These are phyloP conservation scores for Zoysia matrella DNA, from an alignment of 202 grass and related monocot species.

Conservation along the genomic window DNA sequence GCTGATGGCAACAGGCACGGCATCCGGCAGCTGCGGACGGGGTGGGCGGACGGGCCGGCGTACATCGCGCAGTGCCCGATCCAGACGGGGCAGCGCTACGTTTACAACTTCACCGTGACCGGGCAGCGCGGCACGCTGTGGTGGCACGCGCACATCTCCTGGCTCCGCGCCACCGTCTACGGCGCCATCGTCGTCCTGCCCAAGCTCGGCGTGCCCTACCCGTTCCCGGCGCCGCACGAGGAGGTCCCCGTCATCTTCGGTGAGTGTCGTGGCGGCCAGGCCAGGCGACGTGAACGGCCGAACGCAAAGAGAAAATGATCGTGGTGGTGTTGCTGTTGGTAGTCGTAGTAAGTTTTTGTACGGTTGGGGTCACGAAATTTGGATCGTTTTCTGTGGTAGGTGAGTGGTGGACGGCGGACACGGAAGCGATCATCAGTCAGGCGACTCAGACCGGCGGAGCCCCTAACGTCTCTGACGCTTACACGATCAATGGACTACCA, in stretches of 20 bases:
- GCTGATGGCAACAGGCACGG: no score
- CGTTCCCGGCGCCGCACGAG: slow-evolving; percentile 35
- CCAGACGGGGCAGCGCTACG: no score
- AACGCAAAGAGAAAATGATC: slow-evolving; percentile 8
- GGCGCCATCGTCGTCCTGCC: slow-evolving; percentile 84
- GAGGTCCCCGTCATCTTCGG: slow-evolving; percentile 72
- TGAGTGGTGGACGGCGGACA: slow-evolving; percentile 76
- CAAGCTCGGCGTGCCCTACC: slow-evolving; percentile 72
- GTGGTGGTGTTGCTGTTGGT: neutral
- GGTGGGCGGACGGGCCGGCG: no score
- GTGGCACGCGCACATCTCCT: slow-evolving; percentile 86
- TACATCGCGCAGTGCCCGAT: neutral
- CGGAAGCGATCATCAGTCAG: slow-evolving; percentile 59
- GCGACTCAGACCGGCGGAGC: slow-evolving; percentile 53
- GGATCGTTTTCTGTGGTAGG: slow-evolving; percentile 38
- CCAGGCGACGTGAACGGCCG: slow-evolving; percentile 8
- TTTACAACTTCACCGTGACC: no score
- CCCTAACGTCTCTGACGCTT: slow-evolving; percentile 36
- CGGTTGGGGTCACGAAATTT: neutral
- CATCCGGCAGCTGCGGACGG: no score
- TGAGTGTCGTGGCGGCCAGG: slow-evolving; percentile 3
- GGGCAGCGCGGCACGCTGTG: slow-evolving; percentile 54
- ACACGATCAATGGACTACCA: no score
- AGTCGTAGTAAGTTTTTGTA: neutral
- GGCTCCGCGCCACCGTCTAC: slow-evolving; percentile 88